Conservation (phyloP, 441 rosid genomes). For the Pelargonium australe region DNA sequence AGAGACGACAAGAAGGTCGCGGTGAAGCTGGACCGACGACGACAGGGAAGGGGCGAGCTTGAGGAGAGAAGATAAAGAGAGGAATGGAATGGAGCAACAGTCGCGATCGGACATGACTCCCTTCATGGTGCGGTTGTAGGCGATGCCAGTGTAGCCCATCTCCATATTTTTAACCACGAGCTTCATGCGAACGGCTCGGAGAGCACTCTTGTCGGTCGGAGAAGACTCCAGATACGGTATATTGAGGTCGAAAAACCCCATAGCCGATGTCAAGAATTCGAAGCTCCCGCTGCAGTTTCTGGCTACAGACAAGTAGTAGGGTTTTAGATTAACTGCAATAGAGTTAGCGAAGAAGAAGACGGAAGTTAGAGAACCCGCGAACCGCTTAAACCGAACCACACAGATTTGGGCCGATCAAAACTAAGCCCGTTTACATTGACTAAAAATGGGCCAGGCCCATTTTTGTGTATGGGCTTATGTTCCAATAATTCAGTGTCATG, state of each 20-base stretch:
- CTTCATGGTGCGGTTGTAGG: slow-evolving; percentile 59
- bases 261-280: slow-evolving; percentile 16
- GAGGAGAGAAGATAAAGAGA: slow-evolving; percentile 60
- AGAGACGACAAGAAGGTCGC: slow-evolving; percentile 59
- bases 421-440: background rate
- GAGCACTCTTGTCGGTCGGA: slow-evolving; percentile 24
- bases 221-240: slow-evolving; percentile 43
- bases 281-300: background rate
- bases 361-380: background rate
- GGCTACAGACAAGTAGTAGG: background rate
- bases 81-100: slow-evolving; percentile 56
- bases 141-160: slow-evolving; percentile 78
- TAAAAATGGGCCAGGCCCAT: background rate
- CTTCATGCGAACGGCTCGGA: slow-evolving; percentile 43
- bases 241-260: slow-evolving; percentile 84
- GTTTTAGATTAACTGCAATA: background rate
- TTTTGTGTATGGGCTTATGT: background rate
- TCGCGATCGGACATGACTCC: slow-evolving; percentile 78
- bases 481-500: background rate
- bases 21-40: slow-evolving; percentile 65
- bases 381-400: too few relatives aligned
- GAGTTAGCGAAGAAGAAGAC: background rate
- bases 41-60: slow-evolving; percentile 52
- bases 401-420: too few relatives aligned
- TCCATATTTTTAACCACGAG: slow-evolving; percentile 70